Evolutionary conservation across 306 rosid genomes (phyloP).

Genomic region (Prunus persica): Prunus_persica_NCBIv2 NC_034016.1:20391001-20391500

Average conservation of each 20-base stretch:
- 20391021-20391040: not conserved
- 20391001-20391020: not conserved
- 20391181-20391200: slow-evolving; percentile 19
- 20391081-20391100: not conserved
- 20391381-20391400: not conserved
- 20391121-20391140: not conserved
- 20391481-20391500: not conserved
- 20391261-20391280: slow-evolving; percentile 37
- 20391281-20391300: slow-evolving; percentile 22
- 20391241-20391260: slow-evolving; percentile 32
- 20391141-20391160: not conserved
- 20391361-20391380: not conserved
- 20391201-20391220: slow-evolving; percentile 13
- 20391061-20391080: not conserved
- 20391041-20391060: not conserved
- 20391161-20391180: slow-evolving; percentile 5
- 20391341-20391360: slow-evolving; percentile 27
- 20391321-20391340: slow-evolving; percentile 25
- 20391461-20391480: not conserved
- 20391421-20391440: not conserved
- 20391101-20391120: not conserved
- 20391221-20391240: slow-evolving; percentile 42
- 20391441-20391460: slow-evolving; percentile 2
- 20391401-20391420: not conserved
- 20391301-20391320: slow-evolving; percentile 24